These are phyloP conservation scores for Cyclotella kingstonii DNA, from an alignment of 108 stramenopile species.

Conservation along the genomic window DNA sequence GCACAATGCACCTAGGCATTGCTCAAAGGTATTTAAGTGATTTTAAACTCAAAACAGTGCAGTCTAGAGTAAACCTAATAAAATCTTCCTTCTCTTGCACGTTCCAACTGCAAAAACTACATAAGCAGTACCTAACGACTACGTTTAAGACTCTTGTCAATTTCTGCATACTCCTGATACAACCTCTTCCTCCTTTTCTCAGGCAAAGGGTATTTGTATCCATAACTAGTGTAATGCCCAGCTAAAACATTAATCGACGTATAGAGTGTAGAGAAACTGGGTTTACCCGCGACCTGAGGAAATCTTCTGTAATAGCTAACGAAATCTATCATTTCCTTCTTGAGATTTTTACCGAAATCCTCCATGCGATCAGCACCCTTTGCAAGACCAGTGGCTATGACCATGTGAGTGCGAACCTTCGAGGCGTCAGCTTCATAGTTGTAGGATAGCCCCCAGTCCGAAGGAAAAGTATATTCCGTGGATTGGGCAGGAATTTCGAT, in stretches of 20 bases:
- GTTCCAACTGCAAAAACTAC: too few species aligned
- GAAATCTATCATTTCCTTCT: conserved; percentile 98
- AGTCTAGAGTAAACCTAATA: too few species aligned
- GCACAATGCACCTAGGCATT: too few species aligned
- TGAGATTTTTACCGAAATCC: conserved; percentile 90
- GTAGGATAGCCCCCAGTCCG: conserved; percentile 86
- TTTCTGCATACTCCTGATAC: conserved; percentile 95
- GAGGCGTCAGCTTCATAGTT: conserved; percentile 91
- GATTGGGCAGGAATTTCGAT: conserved; percentile 73
- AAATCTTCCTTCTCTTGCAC: too few species aligned
- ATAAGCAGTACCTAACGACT: conserved; percentile 80
- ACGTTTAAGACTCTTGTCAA: conserved; percentile 87
- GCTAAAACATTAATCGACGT: conserved; percentile 95
- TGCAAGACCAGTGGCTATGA: conserved; percentile 77
- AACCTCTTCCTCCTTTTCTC: conserved; percentile 98
- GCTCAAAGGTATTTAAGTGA: too few species aligned
- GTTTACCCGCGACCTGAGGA: conserved; percentile 92
- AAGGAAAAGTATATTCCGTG: conserved; percentile 73
- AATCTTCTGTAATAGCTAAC: conserved; percentile 89
- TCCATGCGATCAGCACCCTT: conserved; percentile 91
- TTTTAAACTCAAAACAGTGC: too few species aligned
- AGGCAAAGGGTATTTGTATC: conserved; percentile 97
- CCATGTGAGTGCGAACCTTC: conserved; percentile 92
- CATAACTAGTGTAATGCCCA: conserved; percentile 96
- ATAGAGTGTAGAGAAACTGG: conserved; percentile 92